Conservation (phyloP, 352 stramenopile genomes). For the Phytophthora citrophthora region DNA sequence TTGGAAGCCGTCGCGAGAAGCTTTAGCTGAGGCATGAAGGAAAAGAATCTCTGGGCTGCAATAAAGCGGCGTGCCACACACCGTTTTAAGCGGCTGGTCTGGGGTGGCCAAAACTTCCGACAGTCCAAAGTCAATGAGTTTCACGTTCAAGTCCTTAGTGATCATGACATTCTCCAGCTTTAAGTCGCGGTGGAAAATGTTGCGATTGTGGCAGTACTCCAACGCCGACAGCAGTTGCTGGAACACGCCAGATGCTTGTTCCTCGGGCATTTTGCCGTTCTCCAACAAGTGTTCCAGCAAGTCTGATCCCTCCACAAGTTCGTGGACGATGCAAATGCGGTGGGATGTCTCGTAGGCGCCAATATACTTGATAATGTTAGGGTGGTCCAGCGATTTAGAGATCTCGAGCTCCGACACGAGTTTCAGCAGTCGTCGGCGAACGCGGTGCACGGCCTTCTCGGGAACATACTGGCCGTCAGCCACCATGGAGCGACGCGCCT, state of each 20-base stretch:
- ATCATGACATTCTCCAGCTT: constrained; percentile 97
- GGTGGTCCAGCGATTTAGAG: constrained; percentile 68
- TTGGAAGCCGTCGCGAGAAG: constrained; percentile 48
- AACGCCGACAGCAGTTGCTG: constrained; percentile 92
- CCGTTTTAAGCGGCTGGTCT: constrained; percentile 70
- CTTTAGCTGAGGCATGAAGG: constrained; percentile 40
- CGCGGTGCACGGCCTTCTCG: constrained; percentile 78
- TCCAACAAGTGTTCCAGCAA: constrained; percentile 76
- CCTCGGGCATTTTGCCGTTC: constrained; percentile 75
- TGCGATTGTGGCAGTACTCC: constrained; percentile 90
- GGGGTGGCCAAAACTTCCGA: constrained; percentile 84
- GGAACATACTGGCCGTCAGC: constrained; percentile 59
- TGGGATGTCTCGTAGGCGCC: constrained; percentile 82
- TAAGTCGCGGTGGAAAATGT: constrained; percentile 95
- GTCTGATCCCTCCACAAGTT: constrained; percentile 77
- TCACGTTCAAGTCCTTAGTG: constrained; percentile 91
- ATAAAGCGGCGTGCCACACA: constrained; percentile 85
- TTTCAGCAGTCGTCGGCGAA: constrained; percentile 75
- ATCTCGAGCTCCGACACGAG: constrained; percentile 88
- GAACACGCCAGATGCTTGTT: constrained; percentile 61
- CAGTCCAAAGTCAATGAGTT: constrained; percentile 97
- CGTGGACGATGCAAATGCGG: constrained; percentile 80
- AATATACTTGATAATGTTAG: constrained; percentile 82
- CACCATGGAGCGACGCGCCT: constrained; percentile 78
- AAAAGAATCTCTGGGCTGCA: constrained; percentile 84